Evolutionary conservation across 2,329 filamentous ascomycete species (phyloP).

Genomic region (Stenocarpella maydis): DNA sequence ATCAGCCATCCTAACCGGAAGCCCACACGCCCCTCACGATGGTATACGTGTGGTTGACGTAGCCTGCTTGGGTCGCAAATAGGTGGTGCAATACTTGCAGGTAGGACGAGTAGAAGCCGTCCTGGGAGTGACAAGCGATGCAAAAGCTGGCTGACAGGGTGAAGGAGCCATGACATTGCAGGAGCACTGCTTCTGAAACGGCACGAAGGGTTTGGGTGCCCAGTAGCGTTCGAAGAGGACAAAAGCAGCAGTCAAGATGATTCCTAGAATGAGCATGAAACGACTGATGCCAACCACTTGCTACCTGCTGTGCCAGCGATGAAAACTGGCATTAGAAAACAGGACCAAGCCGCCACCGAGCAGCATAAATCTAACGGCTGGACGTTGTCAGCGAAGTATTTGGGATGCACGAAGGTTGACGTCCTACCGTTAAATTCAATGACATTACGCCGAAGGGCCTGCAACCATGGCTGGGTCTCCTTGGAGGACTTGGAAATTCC

Average conservation of each 20-base stretch:
- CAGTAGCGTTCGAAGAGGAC: conserved; percentile 60
- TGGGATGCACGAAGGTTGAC: not conserved
- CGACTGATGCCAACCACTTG: conserved; percentile 41
- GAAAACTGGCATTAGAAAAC: conserved; percentile 69
- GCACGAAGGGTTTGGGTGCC: conserved; percentile 62
- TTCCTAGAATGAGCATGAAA: conserved; percentile 53
- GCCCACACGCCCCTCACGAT: conserved; percentile 53
- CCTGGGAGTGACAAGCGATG: conserved; percentile 55
- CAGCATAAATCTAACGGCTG: conserved; percentile 60
- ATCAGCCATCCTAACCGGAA: conserved; percentile 52
- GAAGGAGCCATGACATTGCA: conserved; percentile 58
- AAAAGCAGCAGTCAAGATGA: conserved; percentile 60
- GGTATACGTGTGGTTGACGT: conserved; percentile 57
- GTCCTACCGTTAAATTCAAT: conserved; percentile 39
- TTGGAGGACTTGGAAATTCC: conserved; percentile 48
- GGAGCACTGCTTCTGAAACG: conserved; percentile 54
- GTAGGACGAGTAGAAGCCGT: conserved; percentile 57
- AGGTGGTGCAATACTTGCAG: conserved; percentile 56
- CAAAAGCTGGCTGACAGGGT: conserved; percentile 56
- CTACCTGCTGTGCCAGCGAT: conserved; percentile 49
- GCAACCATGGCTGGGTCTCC: conserved; percentile 41
- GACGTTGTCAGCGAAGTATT: conserved; percentile 32
- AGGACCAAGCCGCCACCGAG: conserved; percentile 62
- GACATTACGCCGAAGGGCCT: conserved; percentile 35
- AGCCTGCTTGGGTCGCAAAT: conserved; percentile 50